phyloP scores from a whole-genome alignment of 495 filamentous ascomycete species.

The Chaetomium tenue region DNA sequence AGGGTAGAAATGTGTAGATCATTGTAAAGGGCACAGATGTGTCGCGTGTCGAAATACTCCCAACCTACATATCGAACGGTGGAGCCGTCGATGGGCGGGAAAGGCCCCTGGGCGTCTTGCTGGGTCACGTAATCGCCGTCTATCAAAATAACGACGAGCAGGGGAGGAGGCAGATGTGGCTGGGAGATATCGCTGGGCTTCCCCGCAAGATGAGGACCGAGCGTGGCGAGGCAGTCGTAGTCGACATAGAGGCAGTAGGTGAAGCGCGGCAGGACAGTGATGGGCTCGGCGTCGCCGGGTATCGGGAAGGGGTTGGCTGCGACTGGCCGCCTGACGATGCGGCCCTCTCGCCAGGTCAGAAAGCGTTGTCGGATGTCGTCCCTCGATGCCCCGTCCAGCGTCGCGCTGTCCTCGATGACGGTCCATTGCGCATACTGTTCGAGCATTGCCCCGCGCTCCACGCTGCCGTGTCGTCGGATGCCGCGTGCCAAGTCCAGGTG shows the following conservation, averaged over 20 bases:
- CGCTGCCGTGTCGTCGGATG: background rate
- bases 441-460: background rate
- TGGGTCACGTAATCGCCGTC: background rate
- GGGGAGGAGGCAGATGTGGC: background rate
- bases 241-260: slow-evolving; percentile 3
- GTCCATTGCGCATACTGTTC: slow-evolving; percentile 1
- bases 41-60: background rate
- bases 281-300: background rate
- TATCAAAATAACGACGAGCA: background rate
- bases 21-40: background rate
- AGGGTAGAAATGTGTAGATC: background rate
- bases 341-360: background rate
- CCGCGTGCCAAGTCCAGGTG: background rate
- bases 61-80: background rate
- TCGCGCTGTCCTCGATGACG: background rate
- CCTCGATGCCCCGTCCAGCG: background rate
- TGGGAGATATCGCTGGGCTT: background rate
- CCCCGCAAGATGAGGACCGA: background rate
- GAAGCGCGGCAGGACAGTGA: background rate
- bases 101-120: background rate
- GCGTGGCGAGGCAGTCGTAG: background rate
- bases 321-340: too few species aligned
- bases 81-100: background rate
- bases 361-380: background rate
- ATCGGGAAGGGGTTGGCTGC: background rate